These are phyloP conservation scores for Trichoderma koningii DNA, from an alignment of 2,329 filamentous ascomycete species.

Conservation along the genomic window DNA sequence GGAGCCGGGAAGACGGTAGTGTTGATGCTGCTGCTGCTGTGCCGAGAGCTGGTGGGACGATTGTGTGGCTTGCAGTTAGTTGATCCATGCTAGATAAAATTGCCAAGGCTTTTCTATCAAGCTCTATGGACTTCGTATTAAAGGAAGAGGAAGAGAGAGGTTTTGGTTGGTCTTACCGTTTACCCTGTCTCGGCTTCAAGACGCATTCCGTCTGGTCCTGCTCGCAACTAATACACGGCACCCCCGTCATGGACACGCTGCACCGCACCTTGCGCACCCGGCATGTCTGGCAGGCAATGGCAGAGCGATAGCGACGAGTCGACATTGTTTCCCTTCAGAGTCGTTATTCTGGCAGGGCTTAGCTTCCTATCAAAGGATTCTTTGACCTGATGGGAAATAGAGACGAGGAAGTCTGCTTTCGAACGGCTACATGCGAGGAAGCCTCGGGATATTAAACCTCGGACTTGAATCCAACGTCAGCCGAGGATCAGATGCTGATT, in stretches of 20 bases:
- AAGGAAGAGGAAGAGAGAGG: not conserved
- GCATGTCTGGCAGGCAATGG: conserved; percentile 22
- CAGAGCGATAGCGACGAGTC: conserved; percentile 23
- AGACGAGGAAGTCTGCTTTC: conserved; percentile 1
- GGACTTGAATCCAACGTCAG: conserved; percentile 12
- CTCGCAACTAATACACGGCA: conserved; percentile 24
- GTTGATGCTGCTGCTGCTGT: conserved; percentile 9
- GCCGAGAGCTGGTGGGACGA: conserved; percentile 20
- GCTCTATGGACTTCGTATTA: no score
- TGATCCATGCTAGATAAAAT: not conserved
- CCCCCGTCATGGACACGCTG: conserved; percentile 22
- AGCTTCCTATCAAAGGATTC: not conserved
- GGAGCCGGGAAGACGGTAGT: conserved; percentile 21
- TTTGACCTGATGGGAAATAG: conserved; percentile 11
- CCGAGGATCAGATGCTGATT: conserved; percentile 9
- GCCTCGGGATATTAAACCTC: conserved; percentile 23
- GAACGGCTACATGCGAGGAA: not conserved
- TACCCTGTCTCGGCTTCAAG: conserved; percentile 23
- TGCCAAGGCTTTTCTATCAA: no score
- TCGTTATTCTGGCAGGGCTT: not conserved
- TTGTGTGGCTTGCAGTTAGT: conserved; percentile 9
- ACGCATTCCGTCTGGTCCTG: conserved; percentile 23
- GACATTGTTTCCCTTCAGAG: conserved; percentile 5
- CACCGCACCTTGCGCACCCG: conserved; percentile 24
- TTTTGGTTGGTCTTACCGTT: conserved; percentile 9